phyloP scores from a whole-genome alignment of 768 basidiomycete genomes.

The Tulasnella sp. region DNA sequence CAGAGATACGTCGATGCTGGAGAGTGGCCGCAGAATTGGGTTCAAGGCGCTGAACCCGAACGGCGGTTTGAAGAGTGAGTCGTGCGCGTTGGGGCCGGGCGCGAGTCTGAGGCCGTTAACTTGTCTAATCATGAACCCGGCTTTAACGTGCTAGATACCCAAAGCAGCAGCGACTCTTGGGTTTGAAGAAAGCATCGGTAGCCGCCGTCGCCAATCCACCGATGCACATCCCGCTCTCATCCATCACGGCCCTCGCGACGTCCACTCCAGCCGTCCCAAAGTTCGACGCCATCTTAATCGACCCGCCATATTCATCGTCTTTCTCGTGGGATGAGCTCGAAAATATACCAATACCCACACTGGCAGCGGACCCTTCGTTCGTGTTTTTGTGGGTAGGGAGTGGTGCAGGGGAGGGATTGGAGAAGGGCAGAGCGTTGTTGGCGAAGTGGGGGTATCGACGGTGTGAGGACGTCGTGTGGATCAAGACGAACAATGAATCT shows the following conservation, averaged over 20 bases:
- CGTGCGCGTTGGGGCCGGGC: neutral
- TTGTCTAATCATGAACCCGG: neutral
- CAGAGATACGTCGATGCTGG: slow-evolving; percentile 86
- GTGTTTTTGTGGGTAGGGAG: slow-evolving; percentile 95
- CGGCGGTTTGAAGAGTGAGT: slow-evolving; percentile 90
- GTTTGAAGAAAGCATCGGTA: slow-evolving; percentile 77
- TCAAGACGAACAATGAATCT: slow-evolving; percentile 76
- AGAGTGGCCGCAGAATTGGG: slow-evolving; percentile 91
- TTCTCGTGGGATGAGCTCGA: slow-evolving; percentile 84
- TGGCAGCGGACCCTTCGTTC: slow-evolving; percentile 89
- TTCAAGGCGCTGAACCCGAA: slow-evolving; percentile 83
- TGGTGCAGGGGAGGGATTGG: slow-evolving; percentile 84
- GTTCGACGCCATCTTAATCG: slow-evolving; percentile 88
- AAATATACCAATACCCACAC: slow-evolving; percentile 70
- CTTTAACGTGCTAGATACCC: slow-evolving; percentile 65
- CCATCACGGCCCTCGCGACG: slow-evolving; percentile 49
- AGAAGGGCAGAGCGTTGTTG: slow-evolving; percentile 84
- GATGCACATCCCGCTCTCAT: slow-evolving; percentile 60
- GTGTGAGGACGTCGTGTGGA: slow-evolving; percentile 99
- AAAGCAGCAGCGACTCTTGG: slow-evolving; percentile 79
- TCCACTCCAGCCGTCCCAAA: slow-evolving; percentile 39
- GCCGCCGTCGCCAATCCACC: slow-evolving; percentile 66
- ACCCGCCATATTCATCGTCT: slow-evolving; percentile 82
- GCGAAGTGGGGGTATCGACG: slow-evolving; percentile 92
- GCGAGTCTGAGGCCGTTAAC: neutral